Conservation (phyloP, 352 stramenopile species). For the Phytophthora rubi region DNA sequence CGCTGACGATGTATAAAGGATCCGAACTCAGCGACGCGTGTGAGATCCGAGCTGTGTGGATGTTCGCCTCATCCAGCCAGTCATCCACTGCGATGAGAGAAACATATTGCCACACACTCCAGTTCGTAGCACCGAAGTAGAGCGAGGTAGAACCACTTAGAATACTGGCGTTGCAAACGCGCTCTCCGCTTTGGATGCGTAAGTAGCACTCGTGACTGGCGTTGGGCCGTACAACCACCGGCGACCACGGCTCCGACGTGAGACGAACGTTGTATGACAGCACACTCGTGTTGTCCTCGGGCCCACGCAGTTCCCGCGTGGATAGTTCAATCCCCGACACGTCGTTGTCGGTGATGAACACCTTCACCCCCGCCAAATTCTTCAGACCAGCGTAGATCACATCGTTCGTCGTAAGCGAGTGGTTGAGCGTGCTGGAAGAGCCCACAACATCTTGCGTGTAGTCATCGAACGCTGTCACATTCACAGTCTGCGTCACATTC, state of each 20-base stretch:
- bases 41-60: slow-evolving; percentile 61
- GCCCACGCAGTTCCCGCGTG: slow-evolving; percentile 35
- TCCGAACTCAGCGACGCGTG: slow-evolving; percentile 59
- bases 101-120: slow-evolving; percentile 69
- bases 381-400: slow-evolving; percentile 62
- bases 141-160: slow-evolving; percentile 38
- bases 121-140: slow-evolving; percentile 67
- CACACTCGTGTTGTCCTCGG: slow-evolving; percentile 48
- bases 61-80: slow-evolving; percentile 52
- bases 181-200: slow-evolving; percentile 32
- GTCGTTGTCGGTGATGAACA: slow-evolving; percentile 72
- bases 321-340: slow-evolving; percentile 66
- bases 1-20: slow-evolving; percentile 42
- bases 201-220: slow-evolving; percentile 61
- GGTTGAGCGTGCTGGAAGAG: slow-evolving; percentile 59
- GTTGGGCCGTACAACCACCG: slow-evolving; percentile 57
- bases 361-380: slow-evolving; percentile 50
- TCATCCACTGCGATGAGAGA: slow-evolving; percentile 69
- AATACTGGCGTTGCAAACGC: slow-evolving; percentile 68
- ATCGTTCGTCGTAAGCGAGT: slow-evolving; percentile 69
- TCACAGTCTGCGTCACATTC: slow-evolving; percentile 64
- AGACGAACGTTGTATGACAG: slow-evolving; percentile 61
- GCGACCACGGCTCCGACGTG: slow-evolving; percentile 69
- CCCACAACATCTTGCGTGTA: slow-evolving; percentile 51
- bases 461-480: slow-evolving; percentile 67